Evolutionary conservation across 306 rosid species (phyloP), one percentile per base, ranked within the genome.

Genomic region (Casuarina equisetifolia): DNA sequence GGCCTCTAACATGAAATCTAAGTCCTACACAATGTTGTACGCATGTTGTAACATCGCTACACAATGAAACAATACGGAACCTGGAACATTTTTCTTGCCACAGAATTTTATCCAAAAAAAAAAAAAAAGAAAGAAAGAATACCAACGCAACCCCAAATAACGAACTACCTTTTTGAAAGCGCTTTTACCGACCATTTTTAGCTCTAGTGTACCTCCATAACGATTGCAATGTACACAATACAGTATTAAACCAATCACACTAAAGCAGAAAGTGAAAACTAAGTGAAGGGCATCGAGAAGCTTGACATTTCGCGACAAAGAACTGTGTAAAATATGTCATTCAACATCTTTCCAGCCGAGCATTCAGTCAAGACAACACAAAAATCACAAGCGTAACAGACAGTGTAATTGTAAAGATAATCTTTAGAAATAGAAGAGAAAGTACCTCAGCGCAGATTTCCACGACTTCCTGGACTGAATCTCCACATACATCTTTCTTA

Each of bases 371-470:
- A 16, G 49, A 25, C 49, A 62, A 2, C 39, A 45, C 17, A 72
- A 38, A 67, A 42, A 43, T 42, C 17, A 35, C 20, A 43, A 10
- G 12, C 6, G 55, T 11, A 73, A n/a, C 66, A 59, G 61, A 38
- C 16, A 5, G 5, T 12, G 66, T 63, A 11, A 72, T 3, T 6
- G 17, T 61, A 55, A 12, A 70, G 46, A 55, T 55, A 42, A 36
- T 71, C 20, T 13, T 63, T 54, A 54, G 42, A 52, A 78, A 83
- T 46, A 35, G 39, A 9, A 8, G 25, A 42, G 25, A 5, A 62
- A 76, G 69, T 84, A 94, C 98, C 88, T 91, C 97, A 0, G 93
- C 87, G 90, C 98, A 95, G 80, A 95, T 76, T 67, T 86, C 88
- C 2, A 92, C 91, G 45, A 95, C 90, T 75, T 95, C 88, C 50